Conservation (phyloP, 306 rosid genomes). For the Pyrus pyrifolia region DNA sequence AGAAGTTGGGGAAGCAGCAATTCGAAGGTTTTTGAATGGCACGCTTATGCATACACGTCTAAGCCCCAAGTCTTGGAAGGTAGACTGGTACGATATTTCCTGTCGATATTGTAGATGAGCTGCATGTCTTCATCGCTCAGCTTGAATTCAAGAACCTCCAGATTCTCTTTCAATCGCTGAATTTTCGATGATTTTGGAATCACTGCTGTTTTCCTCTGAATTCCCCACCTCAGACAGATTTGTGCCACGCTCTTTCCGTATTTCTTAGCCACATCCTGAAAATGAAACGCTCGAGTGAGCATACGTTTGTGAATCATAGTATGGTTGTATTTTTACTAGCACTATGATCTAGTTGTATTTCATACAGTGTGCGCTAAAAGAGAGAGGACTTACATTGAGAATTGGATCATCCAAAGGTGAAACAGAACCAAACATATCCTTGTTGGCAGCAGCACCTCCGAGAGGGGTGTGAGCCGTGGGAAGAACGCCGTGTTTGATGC, state of each 20-base stretch:
- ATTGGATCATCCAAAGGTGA: slow-evolving; percentile 69
- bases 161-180: slow-evolving; percentile 71
- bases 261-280: slow-evolving; percentile 60
- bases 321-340: no score
- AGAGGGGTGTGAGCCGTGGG: slow-evolving; percentile 92
- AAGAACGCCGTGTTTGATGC: slow-evolving; percentile 64
- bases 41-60: slow-evolving; percentile 58
- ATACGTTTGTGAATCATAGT: no score
- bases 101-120: slow-evolving; percentile 45
- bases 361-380: not conserved
- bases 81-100: slow-evolving; percentile 53
- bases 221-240: slow-evolving; percentile 71
- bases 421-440: slow-evolving; percentile 63
- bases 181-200: slow-evolving; percentile 75
- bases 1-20: not conserved
- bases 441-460: slow-evolving; percentile 78
- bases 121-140: slow-evolving; percentile 55
- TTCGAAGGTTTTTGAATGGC: not conserved
- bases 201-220: slow-evolving; percentile 61
- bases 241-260: slow-evolving; percentile 61
- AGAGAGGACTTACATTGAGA: slow-evolving; percentile 51
- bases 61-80: slow-evolving; percentile 74
- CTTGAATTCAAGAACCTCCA: slow-evolving; percentile 59
- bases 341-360: no score
- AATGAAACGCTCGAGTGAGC: not conserved